Evolutionary conservation across 495 filamentous ascomycete species (phyloP).

Genomic region (Xylaria intraflava): DNA sequence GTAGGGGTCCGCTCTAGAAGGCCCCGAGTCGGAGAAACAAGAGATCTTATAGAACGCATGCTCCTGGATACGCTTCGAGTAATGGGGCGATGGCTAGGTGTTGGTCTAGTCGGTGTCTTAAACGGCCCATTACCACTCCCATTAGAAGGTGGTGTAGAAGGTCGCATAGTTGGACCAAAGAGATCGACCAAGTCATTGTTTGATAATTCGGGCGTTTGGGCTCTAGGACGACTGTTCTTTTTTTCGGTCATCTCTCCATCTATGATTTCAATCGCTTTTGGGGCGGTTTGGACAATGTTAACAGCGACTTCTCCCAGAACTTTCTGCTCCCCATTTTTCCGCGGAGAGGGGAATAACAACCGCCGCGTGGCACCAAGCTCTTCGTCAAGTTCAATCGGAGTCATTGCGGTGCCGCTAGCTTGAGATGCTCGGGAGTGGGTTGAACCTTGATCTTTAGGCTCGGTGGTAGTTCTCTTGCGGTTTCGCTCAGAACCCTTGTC

Average conservation of each 20-base stretch:
- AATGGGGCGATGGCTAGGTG: slow-evolving; percentile 50
- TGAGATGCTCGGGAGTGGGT: slow-evolving; percentile 33
- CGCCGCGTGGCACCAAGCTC: slow-evolving; percentile 66
- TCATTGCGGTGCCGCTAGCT: slow-evolving; percentile 54
- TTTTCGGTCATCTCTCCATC: slow-evolving; percentile 30
- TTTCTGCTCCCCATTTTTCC: slow-evolving; percentile 53
- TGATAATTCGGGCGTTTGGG: slow-evolving; percentile 17
- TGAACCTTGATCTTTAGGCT: slow-evolving; percentile 23
- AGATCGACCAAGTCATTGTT: slow-evolving; percentile 52
- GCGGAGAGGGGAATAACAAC: slow-evolving; percentile 69
- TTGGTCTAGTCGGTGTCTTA: slow-evolving; percentile 52
- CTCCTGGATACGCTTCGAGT: slow-evolving; percentile 51
- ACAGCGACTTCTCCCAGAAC: slow-evolving; percentile 51
- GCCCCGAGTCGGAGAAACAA: slow-evolving; percentile 30
- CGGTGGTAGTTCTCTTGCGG: slow-evolving; percentile 23
- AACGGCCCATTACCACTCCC: slow-evolving; percentile 38
- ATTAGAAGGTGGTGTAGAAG: slow-evolving; percentile 58
- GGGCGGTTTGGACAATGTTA: slow-evolving; percentile 48
- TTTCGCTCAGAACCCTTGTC: slow-evolving; percentile 22
- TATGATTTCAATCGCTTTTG: slow-evolving; percentile 25
- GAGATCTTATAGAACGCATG: slow-evolving; percentile 35
- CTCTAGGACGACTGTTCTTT: slow-evolving; percentile 25
- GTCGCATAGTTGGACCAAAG: slow-evolving; percentile 49
- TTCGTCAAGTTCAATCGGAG: slow-evolving; percentile 55
- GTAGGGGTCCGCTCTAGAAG: slow-evolving; percentile 39